Evolutionary conservation across 1,284 basidiomycete species (phyloP).

Genomic region (Thecaphora frezii): DNA sequence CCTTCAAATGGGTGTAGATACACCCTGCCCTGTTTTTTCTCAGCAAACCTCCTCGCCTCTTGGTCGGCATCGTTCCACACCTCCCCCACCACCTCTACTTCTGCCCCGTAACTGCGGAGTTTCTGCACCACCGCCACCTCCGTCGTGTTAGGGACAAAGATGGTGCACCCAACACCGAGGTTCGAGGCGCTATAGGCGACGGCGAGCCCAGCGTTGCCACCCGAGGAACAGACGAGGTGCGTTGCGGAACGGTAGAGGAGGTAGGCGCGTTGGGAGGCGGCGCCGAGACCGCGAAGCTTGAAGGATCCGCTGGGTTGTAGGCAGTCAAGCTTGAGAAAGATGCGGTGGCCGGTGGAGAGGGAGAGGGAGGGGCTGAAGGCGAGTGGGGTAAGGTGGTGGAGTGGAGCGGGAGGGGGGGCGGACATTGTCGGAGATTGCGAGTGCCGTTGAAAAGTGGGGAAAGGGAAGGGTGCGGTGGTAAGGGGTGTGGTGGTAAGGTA

Average conservation of each 20-base stretch:
- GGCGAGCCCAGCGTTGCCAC: slow-evolving; percentile 58
- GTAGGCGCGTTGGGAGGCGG: slow-evolving; percentile 13
- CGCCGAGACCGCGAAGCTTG: slow-evolving; percentile 54
- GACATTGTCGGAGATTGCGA: no score
- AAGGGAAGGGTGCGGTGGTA: no score
- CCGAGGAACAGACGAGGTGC: slow-evolving; percentile 49
- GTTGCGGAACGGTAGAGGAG: not conserved
- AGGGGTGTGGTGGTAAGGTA: no score
- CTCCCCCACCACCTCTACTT: slow-evolving; percentile 20
- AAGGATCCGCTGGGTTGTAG: slow-evolving; percentile 54
- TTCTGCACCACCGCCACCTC: slow-evolving; percentile 28
- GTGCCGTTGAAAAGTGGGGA: no score
- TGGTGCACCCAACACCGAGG: slow-evolving; percentile 42
- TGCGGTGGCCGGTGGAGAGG: slow-evolving; percentile 17
- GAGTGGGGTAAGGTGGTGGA: no score
- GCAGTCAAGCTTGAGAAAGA: slow-evolving; percentile 56
- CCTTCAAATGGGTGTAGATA: slow-evolving; percentile 56
- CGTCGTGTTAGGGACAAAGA: slow-evolving; percentile 44
- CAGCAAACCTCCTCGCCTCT: slow-evolving; percentile 20
- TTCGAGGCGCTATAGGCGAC: slow-evolving; percentile 41
- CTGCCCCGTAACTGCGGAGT: slow-evolving; percentile 33
- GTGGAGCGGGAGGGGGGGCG: no score
- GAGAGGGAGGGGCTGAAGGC: no score
- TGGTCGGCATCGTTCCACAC: slow-evolving; percentile 30
- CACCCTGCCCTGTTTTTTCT: slow-evolving; percentile 9